Base-by-base conservation (phyloP, 2,329 filamentous ascomycete species). In the Cladosporium oxysporum region DNA sequence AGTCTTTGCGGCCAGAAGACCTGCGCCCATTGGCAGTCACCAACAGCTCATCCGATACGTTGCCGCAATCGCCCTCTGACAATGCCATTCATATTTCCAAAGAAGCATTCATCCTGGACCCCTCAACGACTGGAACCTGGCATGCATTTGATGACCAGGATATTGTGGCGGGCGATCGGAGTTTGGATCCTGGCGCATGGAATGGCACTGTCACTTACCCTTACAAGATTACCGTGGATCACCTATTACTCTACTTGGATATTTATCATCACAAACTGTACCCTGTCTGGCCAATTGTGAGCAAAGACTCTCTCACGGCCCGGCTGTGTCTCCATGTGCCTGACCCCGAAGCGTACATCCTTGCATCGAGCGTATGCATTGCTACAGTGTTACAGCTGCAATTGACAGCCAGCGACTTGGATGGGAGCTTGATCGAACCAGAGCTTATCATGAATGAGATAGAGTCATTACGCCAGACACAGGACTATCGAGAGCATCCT, bases 231-330 rank as follows among this genome's bases (percentile, higher is more conserved):
- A 49, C 12, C 16, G 16, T 21, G 16, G 50, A 63, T 16, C 53
- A 61, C 5, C 52, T 70, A 12, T 18, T 57, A 31, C 60, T 60
- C 2, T 70, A 70, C 44, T 55, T 70, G 28, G 66, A 69, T 23
- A 70, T 70, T 5, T 70, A 70, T 37, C 64, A 67, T 33, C 59
- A 65, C 65, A 70, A 70, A 41, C 58, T 70, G 16, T 69, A 65
- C 49, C 66, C 64, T 18, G 66, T 70, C 44, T 70, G 69, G 69
- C 69, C 69, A 3, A 53, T 70, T 5, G 64, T 68, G 2, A 58
- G 67, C 16, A 64, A 64, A 8, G 37, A 41, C 14, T 12, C 26
- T 14, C 64, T 70, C 21, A 33, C 61, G 8, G 5, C 23, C n/a
- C 44, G 50, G 16, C 33, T 63, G 6, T 26, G 21, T 5, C 4